phyloP scores from a whole-genome alignment of 306 rosid genomes.

The Sesbania bispinosa region DNA sequence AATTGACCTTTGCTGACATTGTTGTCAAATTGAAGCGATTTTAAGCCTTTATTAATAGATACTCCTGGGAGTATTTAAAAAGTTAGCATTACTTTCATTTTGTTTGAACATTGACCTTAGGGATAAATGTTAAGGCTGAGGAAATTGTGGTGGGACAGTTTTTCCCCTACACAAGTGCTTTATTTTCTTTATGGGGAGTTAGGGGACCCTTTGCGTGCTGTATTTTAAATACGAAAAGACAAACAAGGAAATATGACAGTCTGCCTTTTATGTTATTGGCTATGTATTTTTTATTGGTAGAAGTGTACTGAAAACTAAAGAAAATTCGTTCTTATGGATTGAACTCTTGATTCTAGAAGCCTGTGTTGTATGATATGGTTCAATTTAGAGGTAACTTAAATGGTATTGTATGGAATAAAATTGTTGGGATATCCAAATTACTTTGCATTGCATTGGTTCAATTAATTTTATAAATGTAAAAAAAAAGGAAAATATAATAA shows the following conservation, averaged over 20 bases:
- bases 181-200: neutral
- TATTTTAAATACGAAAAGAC: neutral
- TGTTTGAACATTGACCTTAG: slow-evolving; percentile 1
- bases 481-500: no score
- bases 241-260: neutral
- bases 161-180: neutral
- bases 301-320: no score
- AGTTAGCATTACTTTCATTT: neutral
- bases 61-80: neutral
- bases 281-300: no score
- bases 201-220: neutral
- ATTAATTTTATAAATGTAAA: no score
- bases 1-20: slow-evolving; percentile 13
- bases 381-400: no score
- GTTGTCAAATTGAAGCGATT: neutral
- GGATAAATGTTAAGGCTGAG: neutral
- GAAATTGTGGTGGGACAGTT: neutral
- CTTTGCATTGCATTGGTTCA: no score
- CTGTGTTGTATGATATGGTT: no score
- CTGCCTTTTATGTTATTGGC: neutral
- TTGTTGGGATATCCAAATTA: no score
- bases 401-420: no score
- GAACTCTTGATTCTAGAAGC: no score
- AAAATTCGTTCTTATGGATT: no score
- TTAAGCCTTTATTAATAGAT: neutral